phyloP scores from a whole-genome alignment of 2,329 filamentous ascomycete species.

The Lizonia empirigonia region DNA sequence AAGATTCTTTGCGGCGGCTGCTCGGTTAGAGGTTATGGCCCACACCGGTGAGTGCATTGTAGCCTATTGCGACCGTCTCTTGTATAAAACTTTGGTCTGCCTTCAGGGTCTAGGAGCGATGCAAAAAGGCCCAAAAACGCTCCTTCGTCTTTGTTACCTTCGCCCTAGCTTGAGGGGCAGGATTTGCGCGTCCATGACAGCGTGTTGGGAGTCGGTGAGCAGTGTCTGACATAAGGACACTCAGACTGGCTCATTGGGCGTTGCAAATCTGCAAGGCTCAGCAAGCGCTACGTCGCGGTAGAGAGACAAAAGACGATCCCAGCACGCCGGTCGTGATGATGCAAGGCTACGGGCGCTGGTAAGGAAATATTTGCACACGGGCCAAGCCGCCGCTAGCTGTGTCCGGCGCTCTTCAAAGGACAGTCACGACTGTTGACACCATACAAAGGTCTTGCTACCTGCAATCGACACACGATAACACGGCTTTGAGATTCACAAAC shows the following conservation, averaged over 20 bases:
- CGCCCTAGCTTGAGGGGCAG: neutral
- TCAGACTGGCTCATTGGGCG: constrained; percentile 10
- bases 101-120: constrained; percentile 21
- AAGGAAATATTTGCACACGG: constrained; percentile 11
- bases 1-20: constrained; percentile 20
- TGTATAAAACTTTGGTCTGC: constrained; percentile 15
- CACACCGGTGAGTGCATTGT: constrained; percentile 21
- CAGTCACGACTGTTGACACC: neutral
- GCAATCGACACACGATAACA: neutral
- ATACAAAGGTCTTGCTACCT: neutral
- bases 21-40: constrained; percentile 31
- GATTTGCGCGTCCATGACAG: neutral
- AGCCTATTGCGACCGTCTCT: constrained; percentile 15
- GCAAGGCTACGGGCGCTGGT: constrained; percentile 16
- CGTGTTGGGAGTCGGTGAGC: constrained; percentile 31
- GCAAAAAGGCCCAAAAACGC: constrained; percentile 34
- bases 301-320: constrained; percentile 10
- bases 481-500: neutral
- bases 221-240: constrained; percentile 14
- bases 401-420: neutral
- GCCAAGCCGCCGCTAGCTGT: constrained; percentile 14
- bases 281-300: constrained; percentile 18
- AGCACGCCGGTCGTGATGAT: constrained; percentile 12
- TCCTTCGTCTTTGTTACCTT: neutral
- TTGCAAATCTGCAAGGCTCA: constrained; percentile 5